These are phyloP conservation scores for Eimeria brunetti DNA, from an alignment of 169 alveolate species.

Conservation along the genomic window DNA sequence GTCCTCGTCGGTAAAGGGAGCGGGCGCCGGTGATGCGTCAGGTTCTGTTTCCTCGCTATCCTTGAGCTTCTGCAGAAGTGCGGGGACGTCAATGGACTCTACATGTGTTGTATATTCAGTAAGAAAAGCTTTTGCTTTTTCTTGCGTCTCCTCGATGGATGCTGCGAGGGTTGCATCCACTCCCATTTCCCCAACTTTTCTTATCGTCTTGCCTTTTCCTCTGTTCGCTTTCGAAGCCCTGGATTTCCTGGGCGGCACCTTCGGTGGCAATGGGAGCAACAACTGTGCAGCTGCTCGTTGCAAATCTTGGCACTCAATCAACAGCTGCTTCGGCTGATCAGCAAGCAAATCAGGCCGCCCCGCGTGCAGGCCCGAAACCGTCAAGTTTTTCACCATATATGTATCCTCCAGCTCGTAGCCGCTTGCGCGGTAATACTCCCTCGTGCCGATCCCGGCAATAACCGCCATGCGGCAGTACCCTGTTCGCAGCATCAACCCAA, in stretches of 20 bases:
- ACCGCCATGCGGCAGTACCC: conserved; percentile 94
- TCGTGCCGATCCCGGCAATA: conserved; percentile 99
- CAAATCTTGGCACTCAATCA: conserved; percentile 48
- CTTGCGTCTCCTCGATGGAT: conserved; percentile 11
- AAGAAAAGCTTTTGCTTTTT: conserved; percentile 18
- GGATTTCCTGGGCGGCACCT: not conserved
- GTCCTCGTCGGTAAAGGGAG: conserved; percentile 25
- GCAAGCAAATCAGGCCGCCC: conserved; percentile 68
- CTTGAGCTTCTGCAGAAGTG: not conserved
- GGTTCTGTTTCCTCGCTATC: not conserved
- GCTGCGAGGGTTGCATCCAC: not conserved
- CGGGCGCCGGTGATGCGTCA: not conserved
- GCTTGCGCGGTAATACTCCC: conserved; percentile 98
- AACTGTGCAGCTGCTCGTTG: conserved; percentile 21
- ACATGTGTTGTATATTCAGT: conserved; percentile 2
- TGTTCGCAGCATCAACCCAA: conserved; percentile 13
- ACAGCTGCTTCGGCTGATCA: conserved; percentile 43
- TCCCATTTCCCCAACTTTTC: not conserved
- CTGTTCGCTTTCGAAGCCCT: not conserved
- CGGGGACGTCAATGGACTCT: conserved; percentile 33
- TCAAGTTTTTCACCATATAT: conserved; percentile 75
- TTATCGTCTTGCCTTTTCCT: not conserved
- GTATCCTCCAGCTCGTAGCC: conserved; percentile 92
- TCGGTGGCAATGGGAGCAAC: conserved; percentile 59
- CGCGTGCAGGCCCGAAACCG: conserved; percentile 52